Conservation (phyloP, 495 filamentous ascomycete genomes). For the Xylaria castorea region DNA sequence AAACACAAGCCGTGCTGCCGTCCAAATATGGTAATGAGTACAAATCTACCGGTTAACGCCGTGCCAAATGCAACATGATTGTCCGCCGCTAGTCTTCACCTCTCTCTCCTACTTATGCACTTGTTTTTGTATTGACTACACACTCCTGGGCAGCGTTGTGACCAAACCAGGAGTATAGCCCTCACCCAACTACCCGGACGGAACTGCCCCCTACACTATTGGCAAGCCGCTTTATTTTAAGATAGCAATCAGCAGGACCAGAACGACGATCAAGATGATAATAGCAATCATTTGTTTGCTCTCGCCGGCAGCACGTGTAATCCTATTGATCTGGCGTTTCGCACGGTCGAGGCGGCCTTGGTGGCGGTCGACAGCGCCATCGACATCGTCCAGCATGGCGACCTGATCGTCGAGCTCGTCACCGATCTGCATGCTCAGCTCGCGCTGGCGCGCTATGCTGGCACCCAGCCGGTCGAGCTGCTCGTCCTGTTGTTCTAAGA, state of each 20-base stretch:
- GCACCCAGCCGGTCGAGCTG: constrained; percentile 86
- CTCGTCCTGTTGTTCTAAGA: constrained; percentile 87
- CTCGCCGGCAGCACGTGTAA: constrained; percentile 77
- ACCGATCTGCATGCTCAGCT: constrained; percentile 94
- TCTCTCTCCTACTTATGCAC: constrained; percentile 6
- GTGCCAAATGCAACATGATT: constrained; percentile 39
- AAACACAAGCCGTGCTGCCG: constrained; percentile 27
- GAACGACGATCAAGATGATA: constrained; percentile 73
- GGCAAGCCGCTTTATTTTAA: constrained; percentile 62
- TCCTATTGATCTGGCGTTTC: constrained; percentile 67
- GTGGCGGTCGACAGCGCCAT: constrained; percentile 82
- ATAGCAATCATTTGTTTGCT: constrained; percentile 83
- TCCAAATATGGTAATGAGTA: constrained; percentile 29
- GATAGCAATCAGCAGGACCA: constrained; percentile 79
- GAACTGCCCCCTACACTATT: neutral
- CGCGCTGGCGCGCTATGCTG: constrained; percentile 88
- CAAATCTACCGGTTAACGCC: constrained; percentile 38
- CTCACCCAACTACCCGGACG: neutral
- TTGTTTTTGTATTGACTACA: neutral
- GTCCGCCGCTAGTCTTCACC: constrained; percentile 24
- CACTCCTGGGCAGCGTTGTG: neutral
- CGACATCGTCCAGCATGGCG: constrained; percentile 85
- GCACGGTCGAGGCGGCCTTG: constrained; percentile 75
- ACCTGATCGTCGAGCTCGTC: constrained; percentile 94
- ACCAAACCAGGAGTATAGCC: neutral